Percentiles rank a stretch among this genome's conserved stretches.
Conservation (phyloP, 2,329 filamentous ascomycete genomes). For the Sclerotinia sclerotiorum region DNA sequence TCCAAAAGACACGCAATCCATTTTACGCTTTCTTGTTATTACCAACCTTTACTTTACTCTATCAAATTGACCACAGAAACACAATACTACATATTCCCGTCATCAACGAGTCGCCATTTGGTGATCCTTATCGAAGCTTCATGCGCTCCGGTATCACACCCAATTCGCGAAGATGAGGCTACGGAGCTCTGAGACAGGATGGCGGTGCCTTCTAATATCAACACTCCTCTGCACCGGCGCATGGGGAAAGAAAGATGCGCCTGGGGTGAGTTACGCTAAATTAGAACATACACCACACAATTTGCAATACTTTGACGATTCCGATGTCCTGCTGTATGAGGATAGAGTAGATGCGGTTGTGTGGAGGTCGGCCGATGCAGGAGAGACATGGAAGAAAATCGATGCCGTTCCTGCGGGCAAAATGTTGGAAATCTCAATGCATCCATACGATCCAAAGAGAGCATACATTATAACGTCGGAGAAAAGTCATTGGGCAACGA, state of each 20-base stretch:
- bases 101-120: constrained; percentile 27
- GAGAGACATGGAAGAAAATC: constrained; percentile 70
- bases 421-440: constrained; percentile 66
- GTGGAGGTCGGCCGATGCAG: constrained; percentile 78
- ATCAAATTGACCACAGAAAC: background rate
- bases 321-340: constrained; percentile 75
- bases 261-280: constrained; percentile 61
- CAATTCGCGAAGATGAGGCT: constrained; percentile 41
- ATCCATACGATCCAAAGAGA: constrained; percentile 73
- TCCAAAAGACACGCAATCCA: constrained; percentile 24
- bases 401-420: constrained; percentile 63
- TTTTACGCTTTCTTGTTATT: constrained; percentile 5
- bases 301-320: constrained; percentile 89
- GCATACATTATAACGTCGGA: constrained; percentile 76
- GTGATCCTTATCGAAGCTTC: constrained; percentile 35
- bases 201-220: constrained; percentile 38
- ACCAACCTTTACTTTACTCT: background rate
- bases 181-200: constrained; percentile 32
- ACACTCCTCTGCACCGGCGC: constrained; percentile 34
- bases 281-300: constrained; percentile 67
- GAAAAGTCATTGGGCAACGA: constrained; percentile 76
- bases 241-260: constrained; percentile 46
- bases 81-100: background rate
- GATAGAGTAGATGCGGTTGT: constrained; percentile 64
- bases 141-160: constrained; percentile 35